A percentile compares a stretch with the other conserved stretches of the same genome.
Evolutionary conservation across 768 basidiomycete species (phyloP).

Genomic region (Porphyrellus cyaneotinctus): DNA sequence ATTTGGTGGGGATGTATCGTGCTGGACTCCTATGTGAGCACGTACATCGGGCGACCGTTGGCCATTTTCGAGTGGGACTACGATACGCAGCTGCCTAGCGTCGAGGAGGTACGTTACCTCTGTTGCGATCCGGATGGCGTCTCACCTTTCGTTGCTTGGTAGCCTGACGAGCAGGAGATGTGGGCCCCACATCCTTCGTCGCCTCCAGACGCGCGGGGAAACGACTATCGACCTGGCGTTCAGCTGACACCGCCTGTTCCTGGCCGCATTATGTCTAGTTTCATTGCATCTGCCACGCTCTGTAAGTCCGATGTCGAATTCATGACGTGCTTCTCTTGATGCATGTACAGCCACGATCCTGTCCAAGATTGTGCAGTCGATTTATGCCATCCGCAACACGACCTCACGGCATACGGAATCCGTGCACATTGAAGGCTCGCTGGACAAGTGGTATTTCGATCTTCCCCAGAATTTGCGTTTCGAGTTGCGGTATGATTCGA

Average conservation of each 20-base stretch:
- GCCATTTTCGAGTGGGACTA: conserved; percentile 74
- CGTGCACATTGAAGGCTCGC: conserved; percentile 49
- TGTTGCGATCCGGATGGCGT: background rate
- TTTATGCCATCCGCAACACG: conserved; percentile 62
- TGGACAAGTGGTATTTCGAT: conserved; percentile 74
- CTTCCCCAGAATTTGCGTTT: conserved; percentile 66
- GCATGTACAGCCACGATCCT: conserved; percentile 56
- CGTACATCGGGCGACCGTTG: conserved; percentile 75
- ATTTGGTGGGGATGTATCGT: conserved; percentile 79
- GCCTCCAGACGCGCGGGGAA: conserved; percentile 31
- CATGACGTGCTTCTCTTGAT: conserved; percentile 3
- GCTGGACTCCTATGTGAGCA: conserved; percentile 76
- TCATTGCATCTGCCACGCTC: conserved; percentile 69
- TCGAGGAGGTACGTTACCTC: conserved; percentile 45
- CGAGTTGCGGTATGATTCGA: conserved; percentile 44
- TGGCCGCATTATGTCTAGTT: conserved; percentile 63
- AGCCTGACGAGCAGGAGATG: conserved; percentile 64
- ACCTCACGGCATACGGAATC: conserved; percentile 57
- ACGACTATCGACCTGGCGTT: conserved; percentile 22
- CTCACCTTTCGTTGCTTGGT: conserved; percentile 14
- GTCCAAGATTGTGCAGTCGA: conserved; percentile 61
- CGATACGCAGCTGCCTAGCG: conserved; percentile 63
- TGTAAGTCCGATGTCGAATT: conserved; percentile 41
- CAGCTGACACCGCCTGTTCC: conserved; percentile 32
- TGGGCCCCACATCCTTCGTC: conserved; percentile 43